Percentiles rank a stretch among this genome's conserved stretches.
Conservation (phyloP, 2,329 filamentous ascomycete species). For the Allantophomopsis cytisporea region DNA sequence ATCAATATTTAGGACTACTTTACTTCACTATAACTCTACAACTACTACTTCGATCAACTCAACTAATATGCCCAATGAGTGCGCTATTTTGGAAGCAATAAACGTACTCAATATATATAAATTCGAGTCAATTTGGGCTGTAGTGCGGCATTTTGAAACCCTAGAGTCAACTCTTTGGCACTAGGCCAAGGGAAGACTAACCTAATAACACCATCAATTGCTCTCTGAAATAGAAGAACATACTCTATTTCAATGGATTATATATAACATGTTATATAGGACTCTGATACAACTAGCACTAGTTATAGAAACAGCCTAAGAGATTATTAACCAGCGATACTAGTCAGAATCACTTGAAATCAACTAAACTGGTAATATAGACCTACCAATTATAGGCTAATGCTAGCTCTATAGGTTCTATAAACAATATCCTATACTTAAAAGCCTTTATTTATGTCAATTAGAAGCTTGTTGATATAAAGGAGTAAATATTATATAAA, state of each 20-base stretch:
- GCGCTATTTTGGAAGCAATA: too few relatives aligned
- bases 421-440: not conserved
- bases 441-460: not conserved
- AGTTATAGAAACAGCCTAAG: not conserved
- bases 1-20: too few relatives aligned
- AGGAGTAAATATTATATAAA: not conserved
- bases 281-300: not conserved
- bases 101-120: too few relatives aligned
- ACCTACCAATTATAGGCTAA: not conserved
- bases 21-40: too few relatives aligned
- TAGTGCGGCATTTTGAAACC: too few relatives aligned
- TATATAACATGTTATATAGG: not conserved
- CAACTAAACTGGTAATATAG: too few relatives aligned
- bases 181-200: too few relatives aligned
- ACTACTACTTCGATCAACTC: too few relatives aligned
- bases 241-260: conserved; percentile 1
- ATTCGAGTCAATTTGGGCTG: too few relatives aligned
- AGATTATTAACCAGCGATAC: not conserved
- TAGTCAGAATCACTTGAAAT: too few relatives aligned
- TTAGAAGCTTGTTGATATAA: not conserved
- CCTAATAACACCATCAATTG: not conserved
- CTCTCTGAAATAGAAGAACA: not conserved
- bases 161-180: too few relatives aligned
- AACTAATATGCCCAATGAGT: too few relatives aligned
- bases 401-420: not conserved